Evolutionary conservation across 2,329 filamentous ascomycete species (phyloP).

Genomic region (Trichoderma semiorbis): DNA sequence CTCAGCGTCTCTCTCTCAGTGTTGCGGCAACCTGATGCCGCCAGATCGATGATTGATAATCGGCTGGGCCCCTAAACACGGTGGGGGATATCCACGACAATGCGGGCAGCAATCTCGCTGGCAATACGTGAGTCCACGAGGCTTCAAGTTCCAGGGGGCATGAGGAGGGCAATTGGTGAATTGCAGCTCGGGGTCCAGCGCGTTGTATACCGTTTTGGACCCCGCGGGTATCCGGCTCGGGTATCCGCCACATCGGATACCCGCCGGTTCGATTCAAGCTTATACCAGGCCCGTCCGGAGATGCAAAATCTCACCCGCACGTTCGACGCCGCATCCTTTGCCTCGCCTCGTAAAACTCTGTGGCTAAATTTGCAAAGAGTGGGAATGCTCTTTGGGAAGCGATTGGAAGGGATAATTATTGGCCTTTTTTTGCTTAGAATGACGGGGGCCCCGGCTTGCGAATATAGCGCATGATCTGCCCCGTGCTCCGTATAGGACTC

Average conservation of each 20-base stretch:
- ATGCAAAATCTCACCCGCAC: background rate
- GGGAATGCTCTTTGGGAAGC: background rate
- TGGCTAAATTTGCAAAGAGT: background rate
- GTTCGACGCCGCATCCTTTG: background rate
- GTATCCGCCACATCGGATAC: slow-evolving; percentile 13
- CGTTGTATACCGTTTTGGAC: slow-evolving; percentile 6
- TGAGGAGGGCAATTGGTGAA: slow-evolving; percentile 1
- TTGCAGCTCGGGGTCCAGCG: background rate
- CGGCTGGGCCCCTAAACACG: background rate
- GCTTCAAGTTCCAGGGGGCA: background rate
- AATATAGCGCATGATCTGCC: background rate
- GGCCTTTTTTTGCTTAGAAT: background rate
- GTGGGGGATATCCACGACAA: slow-evolving; percentile 7
- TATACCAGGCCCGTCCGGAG: background rate
- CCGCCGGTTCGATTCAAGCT: background rate
- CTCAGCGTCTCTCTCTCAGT: background rate
- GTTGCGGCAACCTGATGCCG: slow-evolving; percentile 4
- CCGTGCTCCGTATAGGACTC: background rate
- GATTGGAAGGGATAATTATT: background rate
- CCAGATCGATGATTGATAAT: background rate
- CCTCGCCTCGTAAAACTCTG: background rate
- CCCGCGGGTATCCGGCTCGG: slow-evolving; percentile 18
- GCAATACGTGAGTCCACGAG: background rate
- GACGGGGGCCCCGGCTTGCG: background rate
- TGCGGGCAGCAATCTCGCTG: background rate